Conservation (phyloP, 306 rosid species). For the Lotus japonicus region DNA sequence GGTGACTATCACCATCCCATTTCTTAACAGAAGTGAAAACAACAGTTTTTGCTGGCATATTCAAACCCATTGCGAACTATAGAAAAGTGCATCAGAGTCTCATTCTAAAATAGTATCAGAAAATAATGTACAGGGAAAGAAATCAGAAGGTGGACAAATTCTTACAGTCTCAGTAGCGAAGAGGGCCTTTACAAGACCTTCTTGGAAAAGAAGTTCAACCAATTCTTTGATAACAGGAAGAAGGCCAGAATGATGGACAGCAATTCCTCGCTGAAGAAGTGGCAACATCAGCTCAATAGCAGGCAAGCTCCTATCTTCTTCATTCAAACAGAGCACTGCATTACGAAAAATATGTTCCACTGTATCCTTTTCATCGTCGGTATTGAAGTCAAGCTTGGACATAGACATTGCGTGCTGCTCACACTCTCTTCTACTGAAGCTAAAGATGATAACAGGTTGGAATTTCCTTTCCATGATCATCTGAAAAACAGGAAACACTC, state of each 20-base stretch:
- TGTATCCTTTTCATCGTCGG: slow-evolving; percentile 71
- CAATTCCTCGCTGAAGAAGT: slow-evolving; percentile 92
- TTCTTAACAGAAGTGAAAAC: slow-evolving; percentile 93
- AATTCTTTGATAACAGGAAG: slow-evolving; percentile 96
- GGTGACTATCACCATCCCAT: slow-evolving; percentile 99
- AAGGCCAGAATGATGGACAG: slow-evolving; percentile 99
- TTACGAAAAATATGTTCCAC: slow-evolving; percentile 76
- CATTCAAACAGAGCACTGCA: slow-evolving; percentile 83
- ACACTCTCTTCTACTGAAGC: slow-evolving; percentile 96
- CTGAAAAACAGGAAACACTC: slow-evolving; percentile 35
- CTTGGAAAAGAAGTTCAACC: slow-evolving; percentile 96
- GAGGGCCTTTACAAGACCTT: slow-evolving; percentile 97
- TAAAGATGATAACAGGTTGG: slow-evolving; percentile 93
- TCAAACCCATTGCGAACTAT: slow-evolving; percentile 99
- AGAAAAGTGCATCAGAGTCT: slow-evolving; percentile 16
- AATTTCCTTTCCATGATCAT: slow-evolving; percentile 94
- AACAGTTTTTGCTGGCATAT: slow-evolving; percentile 99
- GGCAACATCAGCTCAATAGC: slow-evolving; percentile 94
- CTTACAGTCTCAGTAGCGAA: slow-evolving; percentile 97
- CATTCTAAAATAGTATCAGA: slow-evolving; percentile 3
- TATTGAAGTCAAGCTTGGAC: slow-evolving; percentile 94
- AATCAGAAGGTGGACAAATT: slow-evolving; percentile 14
- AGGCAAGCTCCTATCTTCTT: slow-evolving; percentile 90
- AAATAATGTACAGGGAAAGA: slow-evolving; percentile 17
- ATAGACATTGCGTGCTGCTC: slow-evolving; percentile 96